These are phyloP conservation scores for Tuber borchii DNA, from an alignment of 495 filamentous ascomycete genomes.

Conservation along the genomic window DNA sequence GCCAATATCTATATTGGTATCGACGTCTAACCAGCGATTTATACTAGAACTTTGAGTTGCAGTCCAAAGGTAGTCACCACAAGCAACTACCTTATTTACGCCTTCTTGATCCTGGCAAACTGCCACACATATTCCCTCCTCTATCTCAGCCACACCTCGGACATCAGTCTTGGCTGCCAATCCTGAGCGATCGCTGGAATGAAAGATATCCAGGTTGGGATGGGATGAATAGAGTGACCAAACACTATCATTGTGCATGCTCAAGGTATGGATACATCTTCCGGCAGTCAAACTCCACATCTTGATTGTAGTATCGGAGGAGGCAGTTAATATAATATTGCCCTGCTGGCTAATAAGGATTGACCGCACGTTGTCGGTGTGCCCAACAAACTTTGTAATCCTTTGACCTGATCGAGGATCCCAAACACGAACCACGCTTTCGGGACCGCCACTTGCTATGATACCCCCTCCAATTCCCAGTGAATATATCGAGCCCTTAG, in stretches of 20 bases:
- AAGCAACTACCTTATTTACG: constrained; percentile 74
- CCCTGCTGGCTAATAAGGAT: constrained; percentile 82
- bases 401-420: constrained; percentile 81
- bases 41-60: constrained; percentile 90
- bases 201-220: constrained; percentile 78
- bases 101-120: constrained; percentile 79
- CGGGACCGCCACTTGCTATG: constrained; percentile 86
- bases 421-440: constrained; percentile 90
- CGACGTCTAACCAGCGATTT: constrained; percentile 85
- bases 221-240: constrained; percentile 92
- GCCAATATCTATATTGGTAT: constrained; percentile 58
- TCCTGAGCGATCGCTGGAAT: constrained; percentile 86
- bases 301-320: constrained; percentile 94
- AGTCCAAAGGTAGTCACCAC: constrained; percentile 82
- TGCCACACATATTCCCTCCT: constrained; percentile 83
- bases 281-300: constrained; percentile 93
- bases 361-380: constrained; percentile 89
- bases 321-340: constrained; percentile 88
- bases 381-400: constrained; percentile 95
- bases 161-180: constrained; percentile 91
- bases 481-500: constrained; percentile 94
- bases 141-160: constrained; percentile 61
- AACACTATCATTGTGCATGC: constrained; percentile 97
- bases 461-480: constrained; percentile 65
- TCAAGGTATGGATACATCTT: constrained; percentile 92